phyloP scores from a whole-genome alignment of 2,329 filamentous ascomycete species.

The Beauveria medogensis region DNA sequence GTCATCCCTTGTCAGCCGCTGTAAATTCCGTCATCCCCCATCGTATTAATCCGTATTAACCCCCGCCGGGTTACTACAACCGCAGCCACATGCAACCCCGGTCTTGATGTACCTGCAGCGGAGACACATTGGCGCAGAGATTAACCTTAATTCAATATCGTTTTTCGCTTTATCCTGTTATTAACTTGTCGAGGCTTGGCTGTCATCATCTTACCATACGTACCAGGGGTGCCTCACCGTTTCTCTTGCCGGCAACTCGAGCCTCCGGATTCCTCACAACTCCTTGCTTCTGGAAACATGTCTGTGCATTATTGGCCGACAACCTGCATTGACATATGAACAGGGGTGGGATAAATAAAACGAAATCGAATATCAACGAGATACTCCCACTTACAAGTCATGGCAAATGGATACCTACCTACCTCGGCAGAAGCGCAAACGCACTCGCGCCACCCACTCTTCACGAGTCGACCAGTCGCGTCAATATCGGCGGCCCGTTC shows the following conservation, averaged over 20 bases:
- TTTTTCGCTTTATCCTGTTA: background rate
- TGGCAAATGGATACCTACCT: background rate
- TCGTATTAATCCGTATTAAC: background rate
- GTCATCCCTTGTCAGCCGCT: background rate
- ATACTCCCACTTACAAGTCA: background rate
- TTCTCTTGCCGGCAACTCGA: background rate
- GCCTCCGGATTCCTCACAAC: background rate
- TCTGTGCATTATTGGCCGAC: background rate
- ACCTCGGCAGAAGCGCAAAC: background rate
- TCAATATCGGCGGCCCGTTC: background rate
- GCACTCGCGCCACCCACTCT: background rate
- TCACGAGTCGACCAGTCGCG: background rate
- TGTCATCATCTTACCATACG: background rate
- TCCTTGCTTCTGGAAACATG: constrained; percentile 1
- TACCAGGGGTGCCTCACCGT: background rate
- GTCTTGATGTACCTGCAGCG: background rate
- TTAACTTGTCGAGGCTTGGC: background rate
- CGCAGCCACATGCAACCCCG: background rate
- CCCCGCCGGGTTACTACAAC: background rate
- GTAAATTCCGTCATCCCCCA: background rate
- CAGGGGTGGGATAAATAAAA: background rate
- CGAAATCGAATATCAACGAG: background rate
- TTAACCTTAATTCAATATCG: background rate
- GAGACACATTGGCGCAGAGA: background rate
- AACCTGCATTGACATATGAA: background rate